phyloP scores from a whole-genome alignment of 257 asterid species.

The Forsythia viridissima region DNA sequence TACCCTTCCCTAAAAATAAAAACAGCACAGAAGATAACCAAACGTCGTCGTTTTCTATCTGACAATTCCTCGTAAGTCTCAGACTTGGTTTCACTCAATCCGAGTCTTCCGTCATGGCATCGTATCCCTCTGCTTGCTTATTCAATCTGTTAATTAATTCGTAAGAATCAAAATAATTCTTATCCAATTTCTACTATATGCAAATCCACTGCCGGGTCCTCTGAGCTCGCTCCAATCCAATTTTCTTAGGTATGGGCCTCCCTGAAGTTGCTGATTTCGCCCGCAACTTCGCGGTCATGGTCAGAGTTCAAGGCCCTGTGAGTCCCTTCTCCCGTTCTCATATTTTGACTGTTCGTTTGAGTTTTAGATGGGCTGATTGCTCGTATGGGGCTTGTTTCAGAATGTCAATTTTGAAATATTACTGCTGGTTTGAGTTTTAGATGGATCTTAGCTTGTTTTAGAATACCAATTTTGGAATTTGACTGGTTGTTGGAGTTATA shows the following conservation, averaged over 20 bases:
- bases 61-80: constrained; percentile 32
- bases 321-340: constrained; percentile 28
- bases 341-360: neutral
- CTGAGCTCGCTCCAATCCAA: constrained; percentile 8
- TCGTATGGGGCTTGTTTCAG: neutral
- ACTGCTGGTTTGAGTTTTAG: neutral
- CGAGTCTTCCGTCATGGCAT: constrained; percentile 2
- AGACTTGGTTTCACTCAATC: constrained; percentile 16
- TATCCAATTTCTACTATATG: constrained; percentile 13
- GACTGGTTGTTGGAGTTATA: neutral
- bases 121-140: neutral
- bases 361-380: neutral
- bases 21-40: neutral
- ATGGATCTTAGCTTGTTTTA: neutral
- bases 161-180: constrained; percentile 5
- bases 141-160: constrained; percentile 12
- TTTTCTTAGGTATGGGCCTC: constrained; percentile 56
- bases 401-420: neutral
- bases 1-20: no score
- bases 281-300: constrained; percentile 86
- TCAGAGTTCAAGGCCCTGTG: constrained; percentile 97
- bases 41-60: constrained; percentile 27
- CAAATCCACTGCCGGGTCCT: constrained; percentile 31
- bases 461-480: neutral
- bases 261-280: constrained; percentile 81